Evolutionary conservation across 805 yeast species (phyloP).

Genomic region (Gaillardinia entomophila): DNA sequence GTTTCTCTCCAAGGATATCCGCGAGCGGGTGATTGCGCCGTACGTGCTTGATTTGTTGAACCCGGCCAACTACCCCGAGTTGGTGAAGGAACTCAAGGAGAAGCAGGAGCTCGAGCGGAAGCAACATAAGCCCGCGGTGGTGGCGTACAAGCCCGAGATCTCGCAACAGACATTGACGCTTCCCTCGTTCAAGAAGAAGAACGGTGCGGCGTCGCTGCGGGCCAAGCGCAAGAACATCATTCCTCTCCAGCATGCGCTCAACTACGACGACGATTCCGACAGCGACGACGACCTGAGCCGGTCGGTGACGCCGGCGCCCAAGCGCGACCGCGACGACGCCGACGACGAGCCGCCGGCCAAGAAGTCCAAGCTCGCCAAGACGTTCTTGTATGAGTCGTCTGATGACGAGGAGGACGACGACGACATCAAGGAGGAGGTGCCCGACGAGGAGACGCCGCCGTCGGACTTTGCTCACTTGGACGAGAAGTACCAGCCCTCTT

Average conservation of each 20-base stretch:
- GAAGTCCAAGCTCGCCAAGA: constrained; percentile 8
- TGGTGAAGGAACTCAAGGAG: constrained; percentile 29
- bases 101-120: constrained; percentile 13
- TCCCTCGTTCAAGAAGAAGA: constrained; percentile 32
- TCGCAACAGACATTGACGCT: constrained; percentile 11
- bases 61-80: constrained; percentile 52
- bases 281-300: constrained; percentile 32
- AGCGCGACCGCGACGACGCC: constrained; percentile 19
- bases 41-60: constrained; percentile 55
- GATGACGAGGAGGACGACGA: constrained; percentile 7
- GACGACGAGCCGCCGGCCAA: constrained; percentile 12
- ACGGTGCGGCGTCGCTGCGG: constrained; percentile 7
- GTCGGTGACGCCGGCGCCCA: constrained; percentile 29
- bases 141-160: constrained; percentile 4
- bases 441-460: constrained; percentile 12
- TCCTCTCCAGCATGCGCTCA: constrained; percentile 53
- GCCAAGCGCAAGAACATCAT: constrained; percentile 17
- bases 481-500: constrained; percentile 45
- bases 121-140: constrained; percentile 10
- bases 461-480: constrained; percentile 23
- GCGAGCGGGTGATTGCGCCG: constrained; percentile 70
- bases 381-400: constrained; percentile 9
- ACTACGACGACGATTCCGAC: constrained; percentile 32
- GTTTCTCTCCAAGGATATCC: constrained; percentile 62
- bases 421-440: constrained; percentile 7